Base-by-base conservation (phyloP, 306 rosid genomes). In the Aeschynomene evenia region DNA sequence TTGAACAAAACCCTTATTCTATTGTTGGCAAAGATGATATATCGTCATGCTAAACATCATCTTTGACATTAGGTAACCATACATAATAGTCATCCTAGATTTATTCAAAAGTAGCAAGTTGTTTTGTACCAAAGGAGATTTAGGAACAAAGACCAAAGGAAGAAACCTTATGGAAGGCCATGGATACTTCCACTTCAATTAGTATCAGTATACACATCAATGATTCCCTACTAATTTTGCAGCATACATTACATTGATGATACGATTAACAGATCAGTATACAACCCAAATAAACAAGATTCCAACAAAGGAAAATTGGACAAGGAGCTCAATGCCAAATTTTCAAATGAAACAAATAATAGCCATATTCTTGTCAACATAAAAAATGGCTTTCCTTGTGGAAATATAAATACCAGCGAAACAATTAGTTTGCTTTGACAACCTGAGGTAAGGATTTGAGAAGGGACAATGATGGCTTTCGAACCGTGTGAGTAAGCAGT, bases 361-460 rank as follows among this genome's bases (percentile, higher is more conserved):
- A 53, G 20, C 28, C 33, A 42, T 50, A 21, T 22, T 43, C 42
- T 53, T 62, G 49, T 62, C 53, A 24, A 53, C 57, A 26, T 19
- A 42, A 50, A 42, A 50, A 19, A 73, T 15, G 57, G n/a, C 55
- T 39, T 9, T 72, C 39, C 55, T 61, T 61, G 63, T 22, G 15
- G 53, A 31, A 52, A 55, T 18, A 26, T 15, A 57, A 11, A 39
- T 40, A n/a, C 28, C 14, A 7, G 10, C 15, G 43, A 54, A 64
- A 21, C 20, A 39, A 29, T 61, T 80, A 80, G 80, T 72, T 57
- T 74, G 76, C 31, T 77, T 90, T 86, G 53, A 76, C 80, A 50
- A 76, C 88, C 58, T 79, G 83, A 80, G 96, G 90, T 54, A 92
- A 83, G 60, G 98, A 74, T 76, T 89, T 89, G 40, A 87, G 85